phyloP scores from a whole-genome alignment of 805 yeast genomes.

The Candida golubevii region DNA sequence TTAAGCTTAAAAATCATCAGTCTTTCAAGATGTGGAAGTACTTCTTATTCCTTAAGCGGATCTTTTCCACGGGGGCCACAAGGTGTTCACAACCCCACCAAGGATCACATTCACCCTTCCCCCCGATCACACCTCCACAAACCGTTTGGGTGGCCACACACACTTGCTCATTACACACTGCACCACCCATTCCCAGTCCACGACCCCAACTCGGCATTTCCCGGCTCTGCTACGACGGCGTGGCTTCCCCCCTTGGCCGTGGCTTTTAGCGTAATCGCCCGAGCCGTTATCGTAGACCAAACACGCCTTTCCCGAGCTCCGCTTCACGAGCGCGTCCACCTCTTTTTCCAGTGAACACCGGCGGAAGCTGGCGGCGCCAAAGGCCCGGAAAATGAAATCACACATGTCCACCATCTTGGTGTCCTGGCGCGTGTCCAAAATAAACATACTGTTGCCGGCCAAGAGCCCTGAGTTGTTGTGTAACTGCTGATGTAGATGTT shows the following conservation, averaged over 20 bases:
- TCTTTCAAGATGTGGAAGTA: too few relatives aligned
- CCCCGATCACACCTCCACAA: constrained; percentile 4
- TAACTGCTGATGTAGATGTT: constrained; percentile 38
- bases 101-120: too few relatives aligned
- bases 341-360: constrained; percentile 6
- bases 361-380: constrained; percentile 36
- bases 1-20: too few relatives aligned
- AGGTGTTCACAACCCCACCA: too few relatives aligned
- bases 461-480: constrained; percentile 36
- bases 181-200: constrained; percentile 66
- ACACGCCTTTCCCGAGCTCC: constrained; percentile 1
- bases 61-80: too few relatives aligned
- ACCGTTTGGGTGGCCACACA: constrained; percentile 25
- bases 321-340: constrained; percentile 3
- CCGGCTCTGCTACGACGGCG: neutral
- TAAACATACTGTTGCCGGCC: constrained; percentile 27
- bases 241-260: neutral
- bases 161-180: constrained; percentile 49
- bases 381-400: constrained; percentile 42
- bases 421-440: constrained; percentile 31
- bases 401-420: constrained; percentile 30
- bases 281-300: constrained; percentile 29
- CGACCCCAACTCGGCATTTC: constrained; percentile 21
- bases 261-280: constrained; percentile 5
- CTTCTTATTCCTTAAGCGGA: too few relatives aligned